phyloP scores from a whole-genome alignment of 495 filamentous ascomycete genomes.

The Endocarpon pusillum region DNA sequence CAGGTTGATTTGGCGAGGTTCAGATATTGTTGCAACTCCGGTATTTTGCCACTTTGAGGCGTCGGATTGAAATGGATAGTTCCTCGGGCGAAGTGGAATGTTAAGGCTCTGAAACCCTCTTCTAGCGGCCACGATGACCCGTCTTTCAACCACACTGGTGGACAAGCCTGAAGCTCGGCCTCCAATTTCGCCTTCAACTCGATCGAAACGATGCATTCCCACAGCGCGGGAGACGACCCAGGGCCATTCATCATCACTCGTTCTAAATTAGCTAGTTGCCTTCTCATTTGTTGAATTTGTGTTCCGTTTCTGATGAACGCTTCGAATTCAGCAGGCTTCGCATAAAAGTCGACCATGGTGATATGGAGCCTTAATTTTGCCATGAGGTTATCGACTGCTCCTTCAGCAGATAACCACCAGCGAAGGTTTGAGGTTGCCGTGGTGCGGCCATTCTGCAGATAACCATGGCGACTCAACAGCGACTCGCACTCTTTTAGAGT shows the following conservation, averaged over 20 bases:
- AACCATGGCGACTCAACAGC: constrained; percentile 3
- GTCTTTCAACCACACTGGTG: constrained; percentile 1
- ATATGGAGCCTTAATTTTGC: constrained; percentile 9
- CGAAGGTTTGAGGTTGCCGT: constrained; percentile 7
- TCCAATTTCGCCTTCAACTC: constrained; percentile 4
- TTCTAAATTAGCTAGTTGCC: constrained; percentile 6
- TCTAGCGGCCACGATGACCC: constrained; percentile 3
- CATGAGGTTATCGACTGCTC: constrained; percentile 8
- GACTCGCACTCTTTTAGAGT: constrained; percentile 9
- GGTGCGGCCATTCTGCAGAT: constrained; percentile 2
- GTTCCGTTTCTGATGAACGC: constrained; percentile 7
- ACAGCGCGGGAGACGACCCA: background rate
- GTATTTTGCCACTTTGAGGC: constrained; percentile 2
- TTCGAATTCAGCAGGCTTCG: constrained; percentile 10
- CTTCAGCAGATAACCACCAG: constrained; percentile 6
- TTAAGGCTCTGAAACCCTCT: constrained; percentile 10
- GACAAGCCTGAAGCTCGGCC: background rate
- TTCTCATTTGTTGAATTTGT: constrained; percentile 7
- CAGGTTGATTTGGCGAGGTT: constrained; percentile 11
- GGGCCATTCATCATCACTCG: constrained; percentile 3
- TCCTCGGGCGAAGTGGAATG: constrained; percentile 9
- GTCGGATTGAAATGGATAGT: constrained; percentile 10
- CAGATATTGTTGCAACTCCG: constrained; percentile 8
- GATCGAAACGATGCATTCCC: background rate
- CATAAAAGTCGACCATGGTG: constrained; percentile 7